Percentiles rank a stretch among this genome's conserved stretches.
phyloP scores from a whole-genome alignment of 2,329 filamentous ascomycete genomes.

The Trichoderma endophyticum region DNA sequence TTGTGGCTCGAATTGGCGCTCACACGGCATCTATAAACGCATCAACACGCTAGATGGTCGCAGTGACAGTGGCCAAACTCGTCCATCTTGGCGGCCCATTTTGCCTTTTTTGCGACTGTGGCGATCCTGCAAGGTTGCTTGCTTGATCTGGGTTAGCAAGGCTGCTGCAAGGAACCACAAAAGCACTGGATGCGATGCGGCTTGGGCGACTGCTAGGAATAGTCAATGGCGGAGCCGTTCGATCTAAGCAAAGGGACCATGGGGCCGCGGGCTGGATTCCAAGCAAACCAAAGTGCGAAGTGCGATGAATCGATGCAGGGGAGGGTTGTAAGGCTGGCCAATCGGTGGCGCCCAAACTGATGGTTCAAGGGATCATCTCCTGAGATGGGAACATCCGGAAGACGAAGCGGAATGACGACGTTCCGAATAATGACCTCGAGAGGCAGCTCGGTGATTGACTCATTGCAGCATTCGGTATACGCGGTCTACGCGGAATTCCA shows the following conservation, averaged over 20 bases:
- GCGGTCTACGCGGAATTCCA: neutral
- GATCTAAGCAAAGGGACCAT: slow-evolving; percentile 1
- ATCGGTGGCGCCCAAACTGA: neutral
- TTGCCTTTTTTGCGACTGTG: slow-evolving; percentile 13
- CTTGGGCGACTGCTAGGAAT: slow-evolving; percentile 3
- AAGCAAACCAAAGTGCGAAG: neutral
- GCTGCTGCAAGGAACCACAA: slow-evolving; percentile 8
- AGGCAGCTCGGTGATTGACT: neutral
- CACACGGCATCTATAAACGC: slow-evolving; percentile 1
- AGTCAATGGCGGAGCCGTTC: slow-evolving; percentile 9
- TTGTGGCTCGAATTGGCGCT: neutral
- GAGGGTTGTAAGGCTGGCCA: slow-evolving; percentile 7
- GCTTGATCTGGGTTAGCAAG: slow-evolving; percentile 13
- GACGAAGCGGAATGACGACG: neutral
- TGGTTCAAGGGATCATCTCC: neutral
- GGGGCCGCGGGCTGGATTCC: neutral
- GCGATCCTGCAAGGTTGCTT: slow-evolving; percentile 14
- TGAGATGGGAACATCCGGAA: neutral
- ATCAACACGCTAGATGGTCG: neutral
- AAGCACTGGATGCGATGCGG: neutral
- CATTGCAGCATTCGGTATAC: neutral
- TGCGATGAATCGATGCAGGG: slow-evolving; percentile 2
- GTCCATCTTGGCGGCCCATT: slow-evolving; percentile 16
- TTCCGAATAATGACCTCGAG: neutral
- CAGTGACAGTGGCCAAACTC: neutral